Evolutionary conservation across 805 yeast species (phyloP).

Genomic region (Saitoella complicata): DNA sequence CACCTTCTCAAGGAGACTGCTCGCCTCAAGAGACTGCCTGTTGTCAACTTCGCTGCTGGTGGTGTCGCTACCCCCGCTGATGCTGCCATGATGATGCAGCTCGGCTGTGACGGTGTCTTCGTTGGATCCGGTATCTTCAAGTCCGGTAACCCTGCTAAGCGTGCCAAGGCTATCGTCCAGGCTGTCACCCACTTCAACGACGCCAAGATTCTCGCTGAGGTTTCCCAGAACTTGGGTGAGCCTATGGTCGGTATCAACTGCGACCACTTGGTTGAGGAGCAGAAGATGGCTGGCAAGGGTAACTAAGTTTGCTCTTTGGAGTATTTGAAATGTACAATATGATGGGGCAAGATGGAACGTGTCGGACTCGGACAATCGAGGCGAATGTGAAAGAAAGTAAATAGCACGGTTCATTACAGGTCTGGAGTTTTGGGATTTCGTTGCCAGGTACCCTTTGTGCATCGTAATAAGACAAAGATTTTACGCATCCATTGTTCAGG

Average conservation of each 20-base stretch:
- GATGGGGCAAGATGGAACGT: too few relatives aligned
- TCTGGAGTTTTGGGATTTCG: too few relatives aligned
- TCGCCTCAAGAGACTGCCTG: slow-evolving; percentile 49
- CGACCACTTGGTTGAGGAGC: slow-evolving; percentile 30
- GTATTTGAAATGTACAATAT: too few relatives aligned
- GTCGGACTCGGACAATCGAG: too few relatives aligned
- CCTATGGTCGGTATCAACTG: slow-evolving; percentile 61
- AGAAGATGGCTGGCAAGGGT: slow-evolving; percentile 18
- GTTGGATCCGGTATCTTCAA: slow-evolving; percentile 71
- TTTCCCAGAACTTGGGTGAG: slow-evolving; percentile 55
- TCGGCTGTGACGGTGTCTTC: slow-evolving; percentile 66
- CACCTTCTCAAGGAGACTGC: slow-evolving; percentile 35
- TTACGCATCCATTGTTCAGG: too few relatives aligned
- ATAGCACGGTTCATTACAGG: too few relatives aligned
- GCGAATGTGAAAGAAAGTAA: too few relatives aligned
- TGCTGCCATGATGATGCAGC: slow-evolving; percentile 69
- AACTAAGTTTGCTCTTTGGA: slow-evolving; percentile 7
- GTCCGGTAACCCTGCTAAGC: slow-evolving; percentile 51
- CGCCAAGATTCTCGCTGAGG: slow-evolving; percentile 42
- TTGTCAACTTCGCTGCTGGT: slow-evolving; percentile 77
- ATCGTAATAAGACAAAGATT: too few relatives aligned
- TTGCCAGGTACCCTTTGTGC: too few relatives aligned
- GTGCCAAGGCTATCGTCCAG: slow-evolving; percentile 65
- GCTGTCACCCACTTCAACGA: slow-evolving; percentile 59
- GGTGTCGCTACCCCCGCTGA: slow-evolving; percentile 82